Evolutionary conservation across 345 rosid species (phyloP), one percentile per base, ranked within the genome.

Genomic region (Pelargonium nanum): DNA sequence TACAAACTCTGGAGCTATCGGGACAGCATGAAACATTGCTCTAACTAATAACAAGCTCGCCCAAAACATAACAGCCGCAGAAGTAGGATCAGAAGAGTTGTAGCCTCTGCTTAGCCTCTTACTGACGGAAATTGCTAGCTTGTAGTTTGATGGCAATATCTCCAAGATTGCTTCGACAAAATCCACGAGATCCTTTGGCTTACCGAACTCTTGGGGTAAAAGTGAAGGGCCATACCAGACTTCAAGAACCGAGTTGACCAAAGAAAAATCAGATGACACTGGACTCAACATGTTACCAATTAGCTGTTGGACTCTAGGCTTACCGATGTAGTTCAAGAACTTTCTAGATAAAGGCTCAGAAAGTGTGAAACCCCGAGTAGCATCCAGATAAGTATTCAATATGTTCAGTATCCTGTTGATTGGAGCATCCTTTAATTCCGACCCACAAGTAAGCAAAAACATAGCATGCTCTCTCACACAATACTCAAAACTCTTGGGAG

Each of bases 221-320:
- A 89, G 92, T 53, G 83, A 75, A 30, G 87, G 88, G 23, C 96
- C 95, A 57, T 81, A 72, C 87, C 91, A 84, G 19, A 73, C 84
- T 65, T 87, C 94, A 62, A 87, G 94, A 61, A 72, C 87, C 32
- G 66, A 22, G 71, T 93, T 86, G 71, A 93, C 87, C 44, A 74
- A 55, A 56, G 75, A 65, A 57, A 62, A 63, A 60, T 83, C 80
- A 52, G 64, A 64, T 50, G 92, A 80, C 54, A 83, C 56, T 30
- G 97, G 95, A 68, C 80, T 75, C 40, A 85, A 60, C 32, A 93
- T 69, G 68, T 69, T 80, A 45, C 74, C 62, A 23, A 85, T 70
- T 52, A 85, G 85, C 70, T 85, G 85, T 73, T 65, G 74, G 30
- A 75, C 83, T 65, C 83, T 84, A 17, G 86, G 79, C 59, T 79